These are phyloP conservation scores for Neonothopanus nambi DNA, from an alignment of 1,284 basidiomycete species.

Conservation along the genomic window DNA sequence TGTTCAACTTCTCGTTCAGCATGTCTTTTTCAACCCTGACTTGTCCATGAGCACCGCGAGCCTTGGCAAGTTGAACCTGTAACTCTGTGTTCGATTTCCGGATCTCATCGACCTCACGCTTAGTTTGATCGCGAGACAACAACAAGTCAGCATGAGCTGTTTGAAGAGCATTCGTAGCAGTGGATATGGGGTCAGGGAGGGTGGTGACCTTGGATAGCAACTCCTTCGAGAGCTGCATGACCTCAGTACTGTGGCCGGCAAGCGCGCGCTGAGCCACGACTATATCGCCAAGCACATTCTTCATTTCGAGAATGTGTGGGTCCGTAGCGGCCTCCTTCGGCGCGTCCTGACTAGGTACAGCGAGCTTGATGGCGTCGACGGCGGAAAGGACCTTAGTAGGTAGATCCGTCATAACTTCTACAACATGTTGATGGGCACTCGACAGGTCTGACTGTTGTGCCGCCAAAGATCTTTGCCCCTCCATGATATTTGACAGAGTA, in stretches of 20 bases:
- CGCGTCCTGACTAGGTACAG: slow-evolving; percentile 23
- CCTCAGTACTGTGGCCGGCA: slow-evolving; percentile 47
- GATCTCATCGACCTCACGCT: slow-evolving; percentile 68
- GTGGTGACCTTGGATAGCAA: slow-evolving; percentile 52
- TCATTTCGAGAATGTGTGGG: slow-evolving; percentile 40
- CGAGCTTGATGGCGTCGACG: slow-evolving; percentile 40
- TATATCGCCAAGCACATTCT: slow-evolving; percentile 44
- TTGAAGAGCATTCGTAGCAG: slow-evolving; percentile 57
- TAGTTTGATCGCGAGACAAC: slow-evolving; percentile 51
- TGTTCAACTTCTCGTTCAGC: slow-evolving; percentile 56
- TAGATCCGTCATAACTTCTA: slow-evolving; percentile 40
- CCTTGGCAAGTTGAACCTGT: slow-evolving; percentile 71
- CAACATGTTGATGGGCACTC: slow-evolving; percentile 34
- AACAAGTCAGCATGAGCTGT: slow-evolving; percentile 62
- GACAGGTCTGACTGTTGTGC: slow-evolving; percentile 37
- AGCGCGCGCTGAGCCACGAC: slow-evolving; percentile 43
- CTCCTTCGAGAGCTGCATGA: slow-evolving; percentile 50
- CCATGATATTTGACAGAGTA: slow-evolving; percentile 39
- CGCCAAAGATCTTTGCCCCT: slow-evolving; percentile 44
- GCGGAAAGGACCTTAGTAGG: slow-evolving; percentile 42
- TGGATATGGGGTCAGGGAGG: slow-evolving; percentile 59
- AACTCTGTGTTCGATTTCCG: slow-evolving; percentile 64
- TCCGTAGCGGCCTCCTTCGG: slow-evolving; percentile 21
- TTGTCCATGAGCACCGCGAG: slow-evolving; percentile 72
- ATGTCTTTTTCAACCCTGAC: slow-evolving; percentile 80